These are phyloP conservation scores for Hypholoma sublateritium DNA, from an alignment of 768 basidiomycete species.

Conservation along the genomic window DNA sequence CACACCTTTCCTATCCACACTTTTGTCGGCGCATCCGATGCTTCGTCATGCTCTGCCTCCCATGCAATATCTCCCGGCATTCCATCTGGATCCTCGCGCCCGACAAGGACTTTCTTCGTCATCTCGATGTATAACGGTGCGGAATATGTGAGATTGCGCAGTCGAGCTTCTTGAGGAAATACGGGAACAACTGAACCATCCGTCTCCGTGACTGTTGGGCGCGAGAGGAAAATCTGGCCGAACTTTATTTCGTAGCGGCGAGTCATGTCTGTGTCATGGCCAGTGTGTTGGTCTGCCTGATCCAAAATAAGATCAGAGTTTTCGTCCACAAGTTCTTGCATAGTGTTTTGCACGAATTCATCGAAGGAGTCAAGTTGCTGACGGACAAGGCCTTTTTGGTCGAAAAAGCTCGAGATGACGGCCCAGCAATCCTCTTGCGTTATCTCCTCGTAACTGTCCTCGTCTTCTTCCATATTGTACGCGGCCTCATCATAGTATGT, in stretches of 20 bases:
- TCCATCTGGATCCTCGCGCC: slow-evolving; percentile 79
- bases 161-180: slow-evolving; percentile 94
- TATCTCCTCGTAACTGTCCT: slow-evolving; percentile 74
- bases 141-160: slow-evolving; percentile 95
- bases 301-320: slow-evolving; percentile 93
- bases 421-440: slow-evolving; percentile 95
- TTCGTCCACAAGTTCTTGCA: slow-evolving; percentile 99
- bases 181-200: slow-evolving; percentile 93
- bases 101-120: slow-evolving; percentile 80
- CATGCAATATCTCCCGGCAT: slow-evolving; percentile 78
- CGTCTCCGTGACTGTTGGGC: slow-evolving; percentile 92
- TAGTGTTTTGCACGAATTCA: slow-evolving; percentile 98
- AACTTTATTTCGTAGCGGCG: slow-evolving; percentile 97
- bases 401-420: slow-evolving; percentile 95
- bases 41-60: slow-evolving; percentile 72
- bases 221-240: slow-evolving; percentile 95
- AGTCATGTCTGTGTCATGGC: slow-evolving; percentile 75
- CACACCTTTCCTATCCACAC: slow-evolving; percentile 94
- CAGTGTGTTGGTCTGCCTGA: slow-evolving; percentile 95
- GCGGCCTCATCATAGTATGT: slow-evolving; percentile 63
- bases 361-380: slow-evolving; percentile 99
- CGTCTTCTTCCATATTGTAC: slow-evolving; percentile 58
- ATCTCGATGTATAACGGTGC: slow-evolving; percentile 96
- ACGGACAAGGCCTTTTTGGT: slow-evolving; percentile 94
- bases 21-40: slow-evolving; percentile 62